These are phyloP conservation scores for Fusarium pseudoanthophilum DNA, from an alignment of 2,329 filamentous ascomycete species.

Conservation along the genomic window DNA sequence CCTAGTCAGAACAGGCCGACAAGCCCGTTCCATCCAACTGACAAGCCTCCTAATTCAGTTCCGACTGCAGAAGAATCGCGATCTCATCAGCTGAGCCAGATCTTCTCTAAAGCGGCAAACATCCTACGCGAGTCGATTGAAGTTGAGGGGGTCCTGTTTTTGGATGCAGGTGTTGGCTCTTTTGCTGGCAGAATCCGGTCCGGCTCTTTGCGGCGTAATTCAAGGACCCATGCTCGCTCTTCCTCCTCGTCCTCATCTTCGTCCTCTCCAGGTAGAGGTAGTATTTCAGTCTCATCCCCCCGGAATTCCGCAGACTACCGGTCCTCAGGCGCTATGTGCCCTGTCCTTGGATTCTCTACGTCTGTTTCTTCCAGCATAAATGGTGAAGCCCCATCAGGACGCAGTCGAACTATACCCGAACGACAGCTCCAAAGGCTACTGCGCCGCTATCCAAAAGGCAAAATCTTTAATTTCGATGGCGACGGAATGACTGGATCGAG, in stretches of 20 bases:
- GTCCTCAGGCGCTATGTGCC: conserved; percentile 34
- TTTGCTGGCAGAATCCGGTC: conserved; percentile 16
- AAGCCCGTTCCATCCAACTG: neutral
- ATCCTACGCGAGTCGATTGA: conserved; percentile 56
- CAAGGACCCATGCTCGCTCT: neutral
- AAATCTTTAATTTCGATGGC: conserved; percentile 58
- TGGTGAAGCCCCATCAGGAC: conserved; percentile 29
- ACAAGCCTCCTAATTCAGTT: neutral
- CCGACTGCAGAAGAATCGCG: conserved; percentile 3
- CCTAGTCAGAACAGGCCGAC: neutral
- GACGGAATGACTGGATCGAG: conserved; percentile 50
- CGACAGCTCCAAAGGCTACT: conserved; percentile 18
- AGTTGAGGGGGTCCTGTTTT: conserved; percentile 51
- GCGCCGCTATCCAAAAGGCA: conserved; percentile 57
- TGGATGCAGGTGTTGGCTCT: conserved; percentile 48
- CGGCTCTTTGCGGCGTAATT: neutral
- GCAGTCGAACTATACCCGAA: neutral
- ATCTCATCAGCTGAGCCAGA: conserved; percentile 2
- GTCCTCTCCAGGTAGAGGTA: neutral
- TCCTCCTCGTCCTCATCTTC: conserved; percentile 23
- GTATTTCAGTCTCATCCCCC: conserved; percentile 12
- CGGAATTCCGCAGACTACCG: conserved; percentile 41
- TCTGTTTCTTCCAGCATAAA: conserved; percentile 49
- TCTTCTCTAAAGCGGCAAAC: conserved; percentile 58
- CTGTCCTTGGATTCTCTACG: conserved; percentile 54